Base-by-base conservation (phyloP, 345 rosid species). In the Lepidium sativum region DNA sequence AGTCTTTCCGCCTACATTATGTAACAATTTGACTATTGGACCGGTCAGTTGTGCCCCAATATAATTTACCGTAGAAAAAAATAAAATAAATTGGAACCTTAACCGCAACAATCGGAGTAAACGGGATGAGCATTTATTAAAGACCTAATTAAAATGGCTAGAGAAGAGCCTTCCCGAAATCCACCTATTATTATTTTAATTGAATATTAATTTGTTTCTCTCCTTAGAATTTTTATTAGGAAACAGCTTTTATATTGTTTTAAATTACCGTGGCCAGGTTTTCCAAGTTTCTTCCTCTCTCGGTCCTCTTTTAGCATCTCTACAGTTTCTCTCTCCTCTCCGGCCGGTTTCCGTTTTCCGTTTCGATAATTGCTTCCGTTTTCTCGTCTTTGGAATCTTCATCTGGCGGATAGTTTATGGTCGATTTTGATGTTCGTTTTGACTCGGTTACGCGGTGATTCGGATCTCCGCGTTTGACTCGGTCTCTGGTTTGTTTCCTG, bases 391-490 rank as follows among this genome's bases (percentile, higher is more conserved):
- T 45, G 12, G 10, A 17, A 8, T 39, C 35, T 23, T 21, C 49
- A 23, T 29, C 21, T 45, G 37, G 16, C 62, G 55, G 42, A 44
- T 63, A 11, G 32, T 68, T 65, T 54, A 25, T 44, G 34, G 31
- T 41, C 17, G 38, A 40, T 62, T 66, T 42, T 33, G 64, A 47
- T 60, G 70, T 64, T 23, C 34, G 45, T 52, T 49, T 34, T 47
- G 75, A 43, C 80, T 32, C 67, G 44, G 75, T 54, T 68, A 51
- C 44, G 54, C 73, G 74, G 70, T 44, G 75, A 59, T 44, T 74
- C 50, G 89, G 97, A 89, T 87, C 97, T 89, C 84, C 60, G 55
- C 48, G 72, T 71, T 74, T 75, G 84, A 66, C 82, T 33, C 63
- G 55, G 83, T 72, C 64, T 41, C 21, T 67, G 58, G 67, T 55